A percentile compares a stretch with the other conserved stretches of the same genome.
These are phyloP conservation scores for Piromyces sp. DNA, from an alignment of 192 early-diverging fungal species.

Conservation along the genomic window DNA sequence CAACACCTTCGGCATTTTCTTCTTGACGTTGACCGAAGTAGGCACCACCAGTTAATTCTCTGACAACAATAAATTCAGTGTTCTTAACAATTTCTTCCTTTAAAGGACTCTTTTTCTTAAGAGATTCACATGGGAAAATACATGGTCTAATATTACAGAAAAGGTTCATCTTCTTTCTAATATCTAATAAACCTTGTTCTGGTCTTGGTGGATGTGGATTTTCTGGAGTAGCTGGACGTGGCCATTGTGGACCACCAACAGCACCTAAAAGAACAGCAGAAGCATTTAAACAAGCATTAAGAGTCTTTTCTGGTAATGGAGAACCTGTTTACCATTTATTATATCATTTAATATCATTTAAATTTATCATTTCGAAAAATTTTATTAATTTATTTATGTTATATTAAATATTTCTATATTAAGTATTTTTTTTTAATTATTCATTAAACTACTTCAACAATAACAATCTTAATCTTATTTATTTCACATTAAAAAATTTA, in stretches of 20 bases:
- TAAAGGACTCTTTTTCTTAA: constrained; percentile 71
- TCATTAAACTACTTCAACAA: too few species aligned
- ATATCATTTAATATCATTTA: too few species aligned
- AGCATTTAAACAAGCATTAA: constrained; percentile 60
- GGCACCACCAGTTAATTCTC: constrained; percentile 92
- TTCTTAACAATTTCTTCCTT: constrained; percentile 79
- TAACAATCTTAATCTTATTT: too few species aligned
- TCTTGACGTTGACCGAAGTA: constrained; percentile 92
- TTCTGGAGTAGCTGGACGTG: constrained; percentile 42
- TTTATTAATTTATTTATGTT: too few species aligned
- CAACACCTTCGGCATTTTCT: constrained; percentile 58
- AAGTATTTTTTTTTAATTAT: too few species aligned
- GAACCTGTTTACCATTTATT: constrained; percentile 16
- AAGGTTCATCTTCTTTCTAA: constrained; percentile 81
- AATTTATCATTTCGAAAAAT: too few species aligned
- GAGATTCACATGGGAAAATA: constrained; percentile 68
- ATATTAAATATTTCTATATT: too few species aligned
- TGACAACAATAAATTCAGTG: constrained; percentile 77
- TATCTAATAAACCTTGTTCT: constrained; percentile 80
- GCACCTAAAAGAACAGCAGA: constrained; percentile 92
- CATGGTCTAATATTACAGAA: constrained; percentile 96
- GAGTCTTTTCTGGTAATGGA: constrained; percentile 68
- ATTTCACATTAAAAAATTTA: too few species aligned
- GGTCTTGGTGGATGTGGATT: constrained; percentile 68
- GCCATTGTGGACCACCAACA: constrained; percentile 95